Base-by-base conservation (phyloP, 2,329 filamentous ascomycete genomes). In the Cercospora sp. region DNA sequence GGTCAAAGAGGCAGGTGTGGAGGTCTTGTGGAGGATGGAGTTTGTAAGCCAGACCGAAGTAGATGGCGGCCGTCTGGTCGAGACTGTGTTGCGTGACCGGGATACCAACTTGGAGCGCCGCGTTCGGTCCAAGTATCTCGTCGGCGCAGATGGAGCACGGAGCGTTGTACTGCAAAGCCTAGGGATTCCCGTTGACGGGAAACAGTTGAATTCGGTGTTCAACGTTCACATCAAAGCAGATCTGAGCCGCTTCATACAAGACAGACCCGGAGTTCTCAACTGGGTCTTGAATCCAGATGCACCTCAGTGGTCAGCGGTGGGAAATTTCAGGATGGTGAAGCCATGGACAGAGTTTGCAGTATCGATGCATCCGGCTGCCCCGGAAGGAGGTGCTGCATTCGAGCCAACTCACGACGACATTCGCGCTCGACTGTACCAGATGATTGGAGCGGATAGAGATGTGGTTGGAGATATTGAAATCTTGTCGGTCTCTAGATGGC, bases 331-430 rank as follows among this genome's bases (percentile, higher is more conserved):
- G 36, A 88, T 89, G 86, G 86, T 89, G 5, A 85, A 83, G 76
- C 85, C 87, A 0, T 89, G 86, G 86, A 74, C 83, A 69, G 85
- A 89, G 78, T 89, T 86, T 85, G 73, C 86, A 16, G 78, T 87
- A 16, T 81, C 84, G 0, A 73, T 74, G 8, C 80, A 66, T 64
- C 79, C 0, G 78, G 77, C 4, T 0, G 58, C 18, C 13, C 62
- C 1, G 36, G 36, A 63, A 59, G 74, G 75, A 18, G 76, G 79
- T 53, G 39, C 76, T 3, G 74, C 76, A 3, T 76, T 79, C 59
- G 78, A 79, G 20, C 81, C 83, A 0, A 79, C 81, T 0, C 68
- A 78, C 1, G 82, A 83, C 8, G 79, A 85, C 70, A 85, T 83
- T 7, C n/a, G 28, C 16, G 23, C 28, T 13, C 53, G 53, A 31